These are phyloP conservation scores for Boletellus sp. DNA, from an alignment of 768 basidiomycete species.

Conservation along the genomic window DNA sequence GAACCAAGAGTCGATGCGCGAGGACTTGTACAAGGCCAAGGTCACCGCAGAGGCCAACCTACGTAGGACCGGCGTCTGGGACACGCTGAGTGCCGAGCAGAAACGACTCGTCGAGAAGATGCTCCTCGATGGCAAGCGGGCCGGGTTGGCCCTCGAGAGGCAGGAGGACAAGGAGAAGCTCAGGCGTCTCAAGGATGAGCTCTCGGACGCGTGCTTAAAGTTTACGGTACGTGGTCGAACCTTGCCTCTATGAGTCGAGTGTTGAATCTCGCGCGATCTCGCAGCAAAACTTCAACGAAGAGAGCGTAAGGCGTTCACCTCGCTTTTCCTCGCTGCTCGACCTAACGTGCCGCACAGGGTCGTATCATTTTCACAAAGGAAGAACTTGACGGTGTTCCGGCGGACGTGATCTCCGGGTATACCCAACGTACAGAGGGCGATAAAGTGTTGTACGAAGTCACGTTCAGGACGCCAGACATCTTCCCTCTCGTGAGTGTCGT, in stretches of 20 bases:
- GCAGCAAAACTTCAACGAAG: slow-evolving; percentile 89
- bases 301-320: slow-evolving; percentile 48
- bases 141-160: slow-evolving; percentile 71
- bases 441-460: slow-evolving; percentile 64
- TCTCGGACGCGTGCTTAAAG: slow-evolving; percentile 72
- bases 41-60: slow-evolving; percentile 66
- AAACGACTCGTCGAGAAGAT: slow-evolving; percentile 78
- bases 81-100: slow-evolving; percentile 61
- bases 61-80: slow-evolving; percentile 57
- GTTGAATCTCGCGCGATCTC: neutral
- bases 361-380: slow-evolving; percentile 61
- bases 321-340: neutral
- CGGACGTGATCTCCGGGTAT: slow-evolving; percentile 77
- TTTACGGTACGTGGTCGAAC: slow-evolving; percentile 55
- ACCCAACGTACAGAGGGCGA: slow-evolving; percentile 57
- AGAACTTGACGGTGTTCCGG: slow-evolving; percentile 78
- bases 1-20: slow-evolving; percentile 76
- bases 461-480: slow-evolving; percentile 81
- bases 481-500: slow-evolving; percentile 58
- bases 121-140: slow-evolving; percentile 73
- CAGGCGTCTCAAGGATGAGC: slow-evolving; percentile 65
- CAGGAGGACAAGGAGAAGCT: slow-evolving; percentile 52
- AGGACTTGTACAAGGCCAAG: slow-evolving; percentile 77
- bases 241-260: neutral
- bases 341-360: slow-evolving; percentile 39